phyloP scores from a whole-genome alignment of 1,284 basidiomycete genomes.

The Microbotryomycetes sp. region DNA sequence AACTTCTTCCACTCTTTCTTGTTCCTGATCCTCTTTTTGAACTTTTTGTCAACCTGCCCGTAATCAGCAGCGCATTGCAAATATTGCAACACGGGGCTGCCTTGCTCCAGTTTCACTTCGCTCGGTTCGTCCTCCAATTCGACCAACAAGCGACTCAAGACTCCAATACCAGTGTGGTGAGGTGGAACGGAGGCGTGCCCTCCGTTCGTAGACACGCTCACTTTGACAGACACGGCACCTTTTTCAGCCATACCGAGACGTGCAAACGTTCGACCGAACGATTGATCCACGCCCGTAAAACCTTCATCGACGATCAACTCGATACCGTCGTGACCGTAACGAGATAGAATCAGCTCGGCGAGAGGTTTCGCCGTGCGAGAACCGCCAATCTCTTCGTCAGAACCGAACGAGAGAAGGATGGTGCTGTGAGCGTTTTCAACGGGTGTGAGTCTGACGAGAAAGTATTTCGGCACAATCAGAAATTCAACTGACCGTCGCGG shows the following conservation, averaged over 20 bases:
- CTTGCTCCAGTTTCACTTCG: conserved; percentile 37
- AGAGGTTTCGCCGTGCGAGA: conserved; percentile 54
- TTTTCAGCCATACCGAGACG: conserved; percentile 47
- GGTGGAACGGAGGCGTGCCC: conserved; percentile 35
- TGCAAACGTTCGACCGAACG: conserved; percentile 41
- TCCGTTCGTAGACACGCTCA: conserved; percentile 33
- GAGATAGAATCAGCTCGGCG: conserved; percentile 47
- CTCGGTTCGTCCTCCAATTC: conserved; percentile 53
- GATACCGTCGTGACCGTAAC: conserved; percentile 55
- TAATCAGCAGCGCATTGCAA: conserved; percentile 50
- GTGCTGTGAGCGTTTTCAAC: conserved; percentile 36
- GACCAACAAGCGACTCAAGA: conserved; percentile 53
- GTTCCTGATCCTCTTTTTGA: conserved; percentile 45
- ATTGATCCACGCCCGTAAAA: conserved; percentile 40
- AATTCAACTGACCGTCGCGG: conserved; percentile 40
- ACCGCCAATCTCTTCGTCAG: conserved; percentile 60
- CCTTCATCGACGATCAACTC: conserved; percentile 52
- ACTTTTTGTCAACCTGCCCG: conserved; percentile 44
- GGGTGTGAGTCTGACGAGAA: not conserved
- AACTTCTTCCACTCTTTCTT: conserved; percentile 44
- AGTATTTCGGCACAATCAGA: no score
- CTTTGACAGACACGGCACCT: conserved; percentile 37
- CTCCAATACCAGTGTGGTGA: conserved; percentile 49
- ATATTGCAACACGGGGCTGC: conserved; percentile 44
- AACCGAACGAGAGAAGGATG: conserved; percentile 59